These are phyloP conservation scores for Dictyostelium citrinum DNA, from an alignment of 78 protist species.

Conservation along the genomic window DNA sequence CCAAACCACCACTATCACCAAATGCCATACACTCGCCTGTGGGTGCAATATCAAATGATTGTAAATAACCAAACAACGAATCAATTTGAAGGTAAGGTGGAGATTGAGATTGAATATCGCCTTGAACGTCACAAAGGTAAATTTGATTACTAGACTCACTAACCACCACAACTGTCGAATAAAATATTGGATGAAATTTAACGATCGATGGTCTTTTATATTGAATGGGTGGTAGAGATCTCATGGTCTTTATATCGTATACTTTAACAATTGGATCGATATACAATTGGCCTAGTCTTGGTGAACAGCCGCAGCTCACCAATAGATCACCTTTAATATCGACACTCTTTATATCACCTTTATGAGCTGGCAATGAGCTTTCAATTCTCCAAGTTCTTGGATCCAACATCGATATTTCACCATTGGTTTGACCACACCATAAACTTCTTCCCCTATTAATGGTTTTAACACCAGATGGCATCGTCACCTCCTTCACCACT, in stretches of 20 bases:
- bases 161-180: slow-evolving; percentile 31
- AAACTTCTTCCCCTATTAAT: slow-evolving; percentile 2
- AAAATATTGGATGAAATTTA: slow-evolving; percentile 67
- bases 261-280: slow-evolving; percentile 36
- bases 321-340: slow-evolving; percentile 61
- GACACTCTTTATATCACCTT: slow-evolving; percentile 29
- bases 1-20: slow-evolving; percentile 59
- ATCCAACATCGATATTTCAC: slow-evolving; percentile 63
- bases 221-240: slow-evolving; percentile 67
- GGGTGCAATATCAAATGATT: slow-evolving; percentile 59
- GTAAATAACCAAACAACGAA: slow-evolving; percentile 30
- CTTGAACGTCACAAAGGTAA: slow-evolving; percentile 39
- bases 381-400: slow-evolving; percentile 47
- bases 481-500: slow-evolving; percentile 8
- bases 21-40: slow-evolving; percentile 79
- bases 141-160: slow-evolving; percentile 43
- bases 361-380: slow-evolving; percentile 31
- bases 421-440: slow-evolving; percentile 73
- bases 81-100: slow-evolving; percentile 14
- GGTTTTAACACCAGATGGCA: slow-evolving; percentile 42
- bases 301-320: slow-evolving; percentile 51
- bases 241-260: slow-evolving; percentile 28
- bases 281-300: slow-evolving; percentile 53
- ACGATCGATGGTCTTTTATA: slow-evolving; percentile 63
- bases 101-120: background rate